These are phyloP conservation scores for Phaeosphaeria sp. DNA, from an alignment of 2,329 filamentous ascomycete species.

Conservation along the genomic window DNA sequence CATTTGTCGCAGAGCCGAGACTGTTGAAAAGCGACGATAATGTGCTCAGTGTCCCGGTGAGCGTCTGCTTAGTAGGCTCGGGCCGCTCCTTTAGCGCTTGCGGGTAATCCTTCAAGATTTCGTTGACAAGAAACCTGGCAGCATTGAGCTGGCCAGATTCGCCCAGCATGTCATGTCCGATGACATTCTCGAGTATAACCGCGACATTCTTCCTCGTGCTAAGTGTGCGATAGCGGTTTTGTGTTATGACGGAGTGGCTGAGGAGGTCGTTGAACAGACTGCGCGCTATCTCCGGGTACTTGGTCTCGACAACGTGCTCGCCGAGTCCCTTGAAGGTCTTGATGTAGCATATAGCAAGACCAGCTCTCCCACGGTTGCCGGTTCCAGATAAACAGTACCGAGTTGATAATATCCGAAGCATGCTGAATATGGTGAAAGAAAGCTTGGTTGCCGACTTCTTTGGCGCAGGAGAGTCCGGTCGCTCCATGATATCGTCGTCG, in stretches of 20 bases:
- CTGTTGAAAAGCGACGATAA: conserved; percentile 78
- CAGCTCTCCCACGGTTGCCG: conserved; percentile 80
- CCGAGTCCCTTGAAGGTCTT: conserved; percentile 80
- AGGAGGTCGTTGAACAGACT: conserved; percentile 83
- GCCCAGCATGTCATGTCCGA: conserved; percentile 81
- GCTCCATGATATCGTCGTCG: conserved; percentile 72
- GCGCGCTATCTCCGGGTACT: conserved; percentile 81
- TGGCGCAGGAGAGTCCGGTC: conserved; percentile 77
- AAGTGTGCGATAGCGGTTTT: conserved; percentile 87
- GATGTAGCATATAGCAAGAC: conserved; percentile 86
- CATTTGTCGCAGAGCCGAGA: conserved; percentile 81
- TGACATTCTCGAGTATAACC: conserved; percentile 80
- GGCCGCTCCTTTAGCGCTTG: conserved; percentile 84
- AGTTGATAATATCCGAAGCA: conserved; percentile 77
- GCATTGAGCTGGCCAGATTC: conserved; percentile 88
- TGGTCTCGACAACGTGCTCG: conserved; percentile 80
- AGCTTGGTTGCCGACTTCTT: conserved; percentile 76
- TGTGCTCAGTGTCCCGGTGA: conserved; percentile 80
- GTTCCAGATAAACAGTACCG: conserved; percentile 83
- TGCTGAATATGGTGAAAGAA: conserved; percentile 75
- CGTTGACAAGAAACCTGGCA: conserved; percentile 81
- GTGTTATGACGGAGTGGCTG: conserved; percentile 74
- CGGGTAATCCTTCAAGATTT: conserved; percentile 92
- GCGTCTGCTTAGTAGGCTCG: conserved; percentile 85
- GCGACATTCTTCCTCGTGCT: conserved; percentile 85